phyloP scores from a whole-genome alignment of 2,329 filamentous ascomycete species.

The Pseudogymnoascus sp. region DNA sequence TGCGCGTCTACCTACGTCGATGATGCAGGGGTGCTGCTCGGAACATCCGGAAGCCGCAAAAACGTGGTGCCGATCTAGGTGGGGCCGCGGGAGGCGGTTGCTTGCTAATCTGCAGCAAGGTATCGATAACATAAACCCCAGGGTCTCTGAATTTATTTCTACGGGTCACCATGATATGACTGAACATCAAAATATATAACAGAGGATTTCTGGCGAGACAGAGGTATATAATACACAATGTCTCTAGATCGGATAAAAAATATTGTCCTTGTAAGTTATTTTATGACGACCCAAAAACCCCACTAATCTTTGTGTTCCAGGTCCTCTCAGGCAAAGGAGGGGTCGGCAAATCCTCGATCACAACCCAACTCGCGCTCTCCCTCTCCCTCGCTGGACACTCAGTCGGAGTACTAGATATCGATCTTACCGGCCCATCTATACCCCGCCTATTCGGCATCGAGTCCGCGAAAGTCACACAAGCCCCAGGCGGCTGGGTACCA shows the following conservation, averaged over 20 bases:
- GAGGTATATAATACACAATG: conserved; percentile 36
- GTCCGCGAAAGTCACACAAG: conserved; percentile 79
- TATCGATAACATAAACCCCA: conserved; percentile 6
- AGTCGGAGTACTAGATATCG: conserved; percentile 91
- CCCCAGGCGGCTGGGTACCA: conserved; percentile 85
- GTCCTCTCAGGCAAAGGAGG: conserved; percentile 94
- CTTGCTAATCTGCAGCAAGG: conserved; percentile 7
- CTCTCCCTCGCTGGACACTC: conserved; percentile 78
- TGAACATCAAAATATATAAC: background rate
- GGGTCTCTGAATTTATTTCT: conserved; percentile 5
- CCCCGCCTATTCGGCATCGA: conserved; percentile 91
- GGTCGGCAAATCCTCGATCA: conserved; percentile 96
- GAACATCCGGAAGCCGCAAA: conserved; percentile 3
- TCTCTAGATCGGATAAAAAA: conserved; percentile 65
- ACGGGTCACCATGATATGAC: background rate
- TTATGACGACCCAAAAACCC: background rate
- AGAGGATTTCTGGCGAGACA: background rate
- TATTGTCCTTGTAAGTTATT: conserved; percentile 58
- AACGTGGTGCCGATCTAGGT: conserved; percentile 4
- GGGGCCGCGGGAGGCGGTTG: conserved; percentile 1
- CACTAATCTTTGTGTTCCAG: conserved; percentile 25
- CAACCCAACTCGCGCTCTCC: conserved; percentile 86
- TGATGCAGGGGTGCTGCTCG: background rate
- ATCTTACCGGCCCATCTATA: conserved; percentile 93
- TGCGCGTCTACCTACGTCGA: conserved; percentile 2